These are phyloP conservation scores for Barbatosphaeria neglecta DNA, from an alignment of 495 filamentous ascomycete genomes.

Conservation along the genomic window DNA sequence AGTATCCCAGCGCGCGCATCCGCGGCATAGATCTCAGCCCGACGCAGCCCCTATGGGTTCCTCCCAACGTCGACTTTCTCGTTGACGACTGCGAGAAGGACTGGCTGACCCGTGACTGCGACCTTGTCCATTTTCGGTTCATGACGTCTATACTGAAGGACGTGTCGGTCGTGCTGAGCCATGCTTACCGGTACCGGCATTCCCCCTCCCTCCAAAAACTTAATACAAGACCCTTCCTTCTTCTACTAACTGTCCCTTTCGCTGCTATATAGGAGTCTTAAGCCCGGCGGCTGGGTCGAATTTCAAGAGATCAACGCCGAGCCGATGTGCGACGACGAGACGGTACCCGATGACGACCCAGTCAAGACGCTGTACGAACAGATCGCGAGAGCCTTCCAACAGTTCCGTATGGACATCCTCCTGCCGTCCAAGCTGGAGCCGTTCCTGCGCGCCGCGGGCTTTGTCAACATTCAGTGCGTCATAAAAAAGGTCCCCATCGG, in stretches of 20 bases:
- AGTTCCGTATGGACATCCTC: constrained; percentile 22
- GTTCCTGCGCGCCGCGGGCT: constrained; percentile 27
- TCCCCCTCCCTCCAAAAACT: background rate
- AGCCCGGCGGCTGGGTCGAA: constrained; percentile 36
- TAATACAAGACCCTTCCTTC: background rate
- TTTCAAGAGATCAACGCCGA: constrained; percentile 29
- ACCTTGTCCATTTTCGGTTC: constrained; percentile 29
- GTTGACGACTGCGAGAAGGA: constrained; percentile 35
- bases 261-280: constrained; percentile 19
- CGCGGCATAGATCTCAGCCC: constrained; percentile 21
- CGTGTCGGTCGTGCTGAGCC: constrained; percentile 25
- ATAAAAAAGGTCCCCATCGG: constrained; percentile 44
- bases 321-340: constrained; percentile 28
- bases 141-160: constrained; percentile 35
- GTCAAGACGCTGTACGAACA: constrained; percentile 19
- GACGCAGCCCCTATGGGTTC: constrained; percentile 30
- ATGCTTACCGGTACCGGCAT: constrained; percentile 21
- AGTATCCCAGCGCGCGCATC: constrained; percentile 24
- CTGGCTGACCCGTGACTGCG: constrained; percentile 25
- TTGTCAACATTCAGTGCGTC: constrained; percentile 43
- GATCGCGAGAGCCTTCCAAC: constrained; percentile 14
- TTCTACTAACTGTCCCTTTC: constrained; percentile 1
- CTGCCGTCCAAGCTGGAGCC: background rate
- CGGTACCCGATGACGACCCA: constrained; percentile 22
- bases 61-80: constrained; percentile 28